phyloP scores from a whole-genome alignment of 2,329 filamentous ascomycete genomes.

The Lasiodiplodia gonubiensis region DNA sequence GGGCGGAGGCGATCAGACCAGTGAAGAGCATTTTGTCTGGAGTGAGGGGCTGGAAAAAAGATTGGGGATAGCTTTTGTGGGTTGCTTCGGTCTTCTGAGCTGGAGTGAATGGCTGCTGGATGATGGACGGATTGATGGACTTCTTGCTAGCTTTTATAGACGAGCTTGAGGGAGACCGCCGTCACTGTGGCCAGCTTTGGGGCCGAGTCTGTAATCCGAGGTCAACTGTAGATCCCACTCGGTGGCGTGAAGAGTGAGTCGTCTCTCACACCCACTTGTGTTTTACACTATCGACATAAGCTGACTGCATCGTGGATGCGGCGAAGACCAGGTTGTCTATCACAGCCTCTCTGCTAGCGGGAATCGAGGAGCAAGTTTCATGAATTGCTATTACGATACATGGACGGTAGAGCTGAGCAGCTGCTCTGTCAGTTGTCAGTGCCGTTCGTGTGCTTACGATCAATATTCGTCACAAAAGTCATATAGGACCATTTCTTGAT shows the following conservation, averaged over 20 bases:
- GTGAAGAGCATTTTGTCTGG: conserved; percentile 10
- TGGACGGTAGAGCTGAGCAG: neutral
- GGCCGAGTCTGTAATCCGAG: neutral
- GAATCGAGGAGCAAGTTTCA: neutral
- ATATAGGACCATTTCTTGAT: neutral
- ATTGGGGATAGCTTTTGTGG: neutral
- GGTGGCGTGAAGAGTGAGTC: neutral
- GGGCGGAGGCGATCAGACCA: neutral
- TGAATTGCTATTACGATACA: neutral
- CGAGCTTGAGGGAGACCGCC: neutral
- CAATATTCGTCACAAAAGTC: no score
- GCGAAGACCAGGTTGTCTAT: neutral
- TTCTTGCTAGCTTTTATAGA: neutral
- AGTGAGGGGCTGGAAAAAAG: neutral
- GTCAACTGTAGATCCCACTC: neutral
- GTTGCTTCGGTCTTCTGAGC: neutral
- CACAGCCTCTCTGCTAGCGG: neutral
- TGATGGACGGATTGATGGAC: neutral
- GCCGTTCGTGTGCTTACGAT: no score
- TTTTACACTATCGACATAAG: neutral
- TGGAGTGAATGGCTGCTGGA: neutral
- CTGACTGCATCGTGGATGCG: neutral
- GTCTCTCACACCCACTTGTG: neutral
- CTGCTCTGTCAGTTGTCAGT: neutral
- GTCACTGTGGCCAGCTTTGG: neutral